A percentile compares a stretch with the other conserved stretches of the same genome.
Conservation (phyloP, 225 moss, liverwort and hornwort genomes). For the Anthoceros angustus region DNA sequence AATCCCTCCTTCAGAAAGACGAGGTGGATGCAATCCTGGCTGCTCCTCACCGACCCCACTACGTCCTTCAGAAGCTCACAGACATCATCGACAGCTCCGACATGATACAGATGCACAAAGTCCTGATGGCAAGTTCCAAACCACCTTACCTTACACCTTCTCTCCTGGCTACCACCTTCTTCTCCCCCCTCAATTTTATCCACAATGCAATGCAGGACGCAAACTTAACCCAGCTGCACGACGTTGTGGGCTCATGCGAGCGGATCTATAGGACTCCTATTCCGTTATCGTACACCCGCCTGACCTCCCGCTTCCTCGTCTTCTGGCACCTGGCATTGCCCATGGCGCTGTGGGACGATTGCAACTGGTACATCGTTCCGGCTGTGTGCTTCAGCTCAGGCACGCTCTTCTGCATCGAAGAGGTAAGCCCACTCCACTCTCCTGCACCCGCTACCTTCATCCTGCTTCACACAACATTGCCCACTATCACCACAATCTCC, state of each 20-base stretch:
- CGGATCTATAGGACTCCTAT: constrained; percentile 75
- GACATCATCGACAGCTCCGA: not conserved
- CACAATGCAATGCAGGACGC: constrained; percentile 52
- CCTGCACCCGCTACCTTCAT: no score
- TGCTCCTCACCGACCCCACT: constrained; percentile 1
- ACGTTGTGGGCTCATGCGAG: constrained; percentile 70
- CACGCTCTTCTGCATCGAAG: constrained; percentile 48
- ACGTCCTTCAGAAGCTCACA: constrained; percentile 27
- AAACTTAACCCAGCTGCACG: constrained; percentile 72
- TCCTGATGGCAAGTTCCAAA: not conserved
- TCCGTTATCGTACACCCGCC: constrained; percentile 74
- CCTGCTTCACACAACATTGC: no score
- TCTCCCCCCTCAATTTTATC: not conserved
- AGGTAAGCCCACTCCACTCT: constrained; percentile 16
- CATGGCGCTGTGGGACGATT: constrained; percentile 85
- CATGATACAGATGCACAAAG: not conserved
- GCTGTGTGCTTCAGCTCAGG: constrained; percentile 62
- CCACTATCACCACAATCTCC: not conserved
- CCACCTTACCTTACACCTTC: not conserved
- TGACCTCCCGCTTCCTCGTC: constrained; percentile 76
- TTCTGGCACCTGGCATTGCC: constrained; percentile 84
- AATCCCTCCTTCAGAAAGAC: not conserved
- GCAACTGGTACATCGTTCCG: constrained; percentile 76
- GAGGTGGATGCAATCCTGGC: not conserved
- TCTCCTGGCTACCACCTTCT: not conserved